A percentile compares a stretch with the other conserved stretches of the same genome.
Conservation (phyloP, 2,329 filamentous ascomycete species). For the Paecilomyces variotii region DNA sequence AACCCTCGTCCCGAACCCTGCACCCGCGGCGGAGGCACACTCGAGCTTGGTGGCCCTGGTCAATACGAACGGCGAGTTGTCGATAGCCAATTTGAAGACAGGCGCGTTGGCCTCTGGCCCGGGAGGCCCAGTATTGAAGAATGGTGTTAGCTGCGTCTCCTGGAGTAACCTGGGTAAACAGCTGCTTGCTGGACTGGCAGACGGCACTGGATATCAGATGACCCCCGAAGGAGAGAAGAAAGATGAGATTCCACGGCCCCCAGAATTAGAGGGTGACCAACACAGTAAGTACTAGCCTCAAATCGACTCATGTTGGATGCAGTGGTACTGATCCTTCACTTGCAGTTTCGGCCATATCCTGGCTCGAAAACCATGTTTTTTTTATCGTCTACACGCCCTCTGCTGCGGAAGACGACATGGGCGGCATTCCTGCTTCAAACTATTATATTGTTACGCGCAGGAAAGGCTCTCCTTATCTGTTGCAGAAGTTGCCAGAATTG, state of each 20-base stretch:
- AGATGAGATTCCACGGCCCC: constrained; percentile 69
- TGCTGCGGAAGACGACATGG: constrained; percentile 45
- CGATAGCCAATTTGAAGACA: constrained; percentile 73
- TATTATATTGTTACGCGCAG: constrained; percentile 73
- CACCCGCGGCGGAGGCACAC: constrained; percentile 41
- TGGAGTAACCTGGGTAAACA: constrained; percentile 96
- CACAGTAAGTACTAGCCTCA: constrained; percentile 49
- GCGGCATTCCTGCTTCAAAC: constrained; percentile 51
- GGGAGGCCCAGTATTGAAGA: constrained; percentile 60
- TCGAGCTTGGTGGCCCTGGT: constrained; percentile 72
- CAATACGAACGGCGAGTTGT: constrained; percentile 68
- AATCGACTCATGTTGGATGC: background rate
- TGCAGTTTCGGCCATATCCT: constrained; percentile 66
- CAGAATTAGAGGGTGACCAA: constrained; percentile 53
- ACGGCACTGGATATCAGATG: constrained; percentile 77
- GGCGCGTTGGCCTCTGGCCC: constrained; percentile 49
- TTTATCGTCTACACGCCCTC: constrained; percentile 67
- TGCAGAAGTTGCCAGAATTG: constrained; percentile 67
- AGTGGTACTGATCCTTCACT: constrained; percentile 10
- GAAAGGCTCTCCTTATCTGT: constrained; percentile 54
- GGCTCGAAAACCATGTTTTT: constrained; percentile 84
- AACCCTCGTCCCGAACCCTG: constrained; percentile 72
- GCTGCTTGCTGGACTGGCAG: constrained; percentile 71
- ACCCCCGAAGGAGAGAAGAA: constrained; percentile 71
- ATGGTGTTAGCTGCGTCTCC: constrained; percentile 70